A percentile compares a stretch with the other conserved stretches of the same genome.
Evolutionary conservation across 169 alveolate species (phyloP).

Genomic region (Plasmodium relictum): DNA sequence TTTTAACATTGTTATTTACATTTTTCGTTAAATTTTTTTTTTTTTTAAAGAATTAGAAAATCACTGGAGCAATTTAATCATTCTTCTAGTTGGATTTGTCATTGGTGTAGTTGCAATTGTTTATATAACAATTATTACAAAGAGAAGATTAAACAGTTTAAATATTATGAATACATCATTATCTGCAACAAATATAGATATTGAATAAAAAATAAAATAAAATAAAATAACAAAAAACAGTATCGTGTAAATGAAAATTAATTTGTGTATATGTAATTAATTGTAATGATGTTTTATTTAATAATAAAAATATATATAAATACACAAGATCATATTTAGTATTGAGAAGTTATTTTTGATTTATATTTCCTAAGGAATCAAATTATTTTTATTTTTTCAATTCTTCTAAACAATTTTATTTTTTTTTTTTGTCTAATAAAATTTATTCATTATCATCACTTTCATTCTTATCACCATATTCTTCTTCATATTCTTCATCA

Average conservation of each 20-base stretch:
- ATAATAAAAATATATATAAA: no score
- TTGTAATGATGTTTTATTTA: no score
- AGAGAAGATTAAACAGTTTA: conserved; percentile 68
- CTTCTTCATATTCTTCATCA: conserved; percentile 12
- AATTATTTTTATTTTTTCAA: not conserved
- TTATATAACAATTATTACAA: conserved; percentile 69
- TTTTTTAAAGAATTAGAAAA: conserved; percentile 40
- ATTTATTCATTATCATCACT: conserved; percentile 3
- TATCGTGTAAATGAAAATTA: not conserved
- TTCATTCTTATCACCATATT: conserved; percentile 2
- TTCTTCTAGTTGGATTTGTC: conserved; percentile 59
- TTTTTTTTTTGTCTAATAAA: not conserved
- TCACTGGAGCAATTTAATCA: conserved; percentile 52
- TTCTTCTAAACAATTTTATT: not conserved
- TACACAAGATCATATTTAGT: no score
- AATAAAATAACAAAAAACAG: conserved; percentile 4
- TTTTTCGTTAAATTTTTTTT: not conserved
- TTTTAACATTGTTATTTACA: not conserved
- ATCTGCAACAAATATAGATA: conserved; percentile 40
- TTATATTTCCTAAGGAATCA: no score
- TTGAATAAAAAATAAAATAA: conserved; percentile 18
- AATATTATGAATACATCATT: conserved; percentile 63
- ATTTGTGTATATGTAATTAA: not conserved
- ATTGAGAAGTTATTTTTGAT: no score
- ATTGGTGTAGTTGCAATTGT: conserved; percentile 72